Evolutionary conservation across 495 filamentous ascomycete species (phyloP), one percentile per base, ranked within the genome.

Genomic region (Trichoderma virens): DNA sequence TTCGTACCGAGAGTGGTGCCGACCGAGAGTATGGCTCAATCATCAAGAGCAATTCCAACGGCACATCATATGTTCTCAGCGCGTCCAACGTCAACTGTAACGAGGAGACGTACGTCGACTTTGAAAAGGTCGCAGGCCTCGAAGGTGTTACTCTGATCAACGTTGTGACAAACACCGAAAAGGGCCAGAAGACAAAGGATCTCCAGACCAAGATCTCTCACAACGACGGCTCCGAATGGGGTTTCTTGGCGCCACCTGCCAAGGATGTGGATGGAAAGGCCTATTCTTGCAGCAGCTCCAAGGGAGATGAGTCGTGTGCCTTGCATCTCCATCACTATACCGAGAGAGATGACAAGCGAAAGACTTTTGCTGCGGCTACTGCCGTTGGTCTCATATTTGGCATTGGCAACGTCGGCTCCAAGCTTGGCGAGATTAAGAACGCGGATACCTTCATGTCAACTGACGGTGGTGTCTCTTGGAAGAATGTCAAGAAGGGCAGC

Each of bases 21-120:
- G 86, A 81, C 3, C 82, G 80, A 38, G 84, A 86, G 62, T 91
- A 89, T 67, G 94, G 94, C n/a, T 85, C 86, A 28, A 87, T 99
- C 62, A 82, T 99, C 70, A 98, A 98, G 82, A 96, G 91, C 68
- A 99, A 99, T 76, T 97, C 90, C 69, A 98, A 98, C 71, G 94
- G 94, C 41, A 98, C 94, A 0, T 93, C 89, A 2, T 99, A 97
- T 68, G 90, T 95, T 25, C 77, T 93, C 60, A 93, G 89, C 73
- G 76, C 93, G 9, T 76, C 82, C 59, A 83, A 81, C 0, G 89
- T 97, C 68, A 96, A 96, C 73, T 82, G 89, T 63, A 85, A 96
- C 68, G 74, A 80, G 3, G 66, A 61, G 0, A 92, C 88, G 47
- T 96, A 88, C 71, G 92, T 94, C 43, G 94, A 99, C 73, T 99